These are phyloP conservation scores for Solanum boliviense DNA, from an alignment of 257 asterid species.

Conservation along the genomic window DNA sequence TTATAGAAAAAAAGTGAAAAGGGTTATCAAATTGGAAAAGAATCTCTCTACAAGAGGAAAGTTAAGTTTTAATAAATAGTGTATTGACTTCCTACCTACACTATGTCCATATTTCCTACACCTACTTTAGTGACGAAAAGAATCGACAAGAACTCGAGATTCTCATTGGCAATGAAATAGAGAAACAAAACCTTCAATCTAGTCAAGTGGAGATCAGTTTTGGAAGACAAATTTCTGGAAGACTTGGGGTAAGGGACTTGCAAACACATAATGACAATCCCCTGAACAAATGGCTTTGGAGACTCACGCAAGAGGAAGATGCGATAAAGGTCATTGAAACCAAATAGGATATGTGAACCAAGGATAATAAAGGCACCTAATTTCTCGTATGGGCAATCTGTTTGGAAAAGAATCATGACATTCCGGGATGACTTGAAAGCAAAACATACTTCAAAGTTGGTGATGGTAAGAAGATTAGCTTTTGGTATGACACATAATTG, in stretches of 20 bases:
- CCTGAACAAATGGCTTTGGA: neutral
- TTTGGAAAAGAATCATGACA: neutral
- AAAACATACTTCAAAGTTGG: neutral
- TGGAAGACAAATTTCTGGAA: neutral
- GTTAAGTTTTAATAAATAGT: neutral
- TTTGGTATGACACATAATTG: neutral
- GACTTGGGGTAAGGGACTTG: neutral
- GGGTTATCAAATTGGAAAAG: neutral
- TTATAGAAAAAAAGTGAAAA: neutral
- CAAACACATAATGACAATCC: neutral
- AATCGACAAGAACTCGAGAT: neutral
- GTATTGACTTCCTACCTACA: neutral
- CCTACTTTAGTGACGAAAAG: neutral
- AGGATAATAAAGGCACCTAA: neutral
- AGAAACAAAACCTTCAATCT: neutral
- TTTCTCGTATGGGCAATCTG: too few species aligned
- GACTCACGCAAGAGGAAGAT: neutral
- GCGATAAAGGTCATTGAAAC: neutral
- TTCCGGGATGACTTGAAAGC: neutral
- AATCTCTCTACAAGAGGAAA: neutral
- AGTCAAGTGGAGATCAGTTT: neutral
- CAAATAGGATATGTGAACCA: neutral
- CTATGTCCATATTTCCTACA: neutral
- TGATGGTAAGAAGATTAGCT: neutral
- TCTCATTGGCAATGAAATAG: neutral